Evolutionary conservation across 2,329 filamentous ascomycete species (phyloP), one percentile per base, ranked within the genome.

Genomic region (Mycogone perniciosa): DNA sequence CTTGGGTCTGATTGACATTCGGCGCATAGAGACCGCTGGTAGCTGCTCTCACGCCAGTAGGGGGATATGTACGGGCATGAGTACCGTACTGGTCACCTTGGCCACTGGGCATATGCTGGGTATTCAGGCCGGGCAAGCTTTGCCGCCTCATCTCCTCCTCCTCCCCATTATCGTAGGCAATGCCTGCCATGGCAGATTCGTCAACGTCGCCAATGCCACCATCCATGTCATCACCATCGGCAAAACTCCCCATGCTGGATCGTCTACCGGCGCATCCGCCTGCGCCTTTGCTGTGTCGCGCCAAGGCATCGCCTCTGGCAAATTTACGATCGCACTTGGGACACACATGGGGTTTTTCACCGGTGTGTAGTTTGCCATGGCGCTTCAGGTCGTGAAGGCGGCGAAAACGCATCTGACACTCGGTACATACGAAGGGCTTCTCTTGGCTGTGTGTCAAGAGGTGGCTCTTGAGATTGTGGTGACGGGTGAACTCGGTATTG

Each of bases 401-500:
- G 50, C 93, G 82, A 69, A 99, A 99, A 47, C 92, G 84, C 68
- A 93, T 88, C 60, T 92, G 82, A 67, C 93, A 99, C n/a, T 88
- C 89, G 55, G 89, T 85, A 65, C 93, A 99, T 30, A 93, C 82
- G 64, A 93, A 99, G 0, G 93, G 93, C 70, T 99, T 99, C 69
- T 99, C 93, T 75, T 99, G 92, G 62, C 91, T 96, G 69, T 97
- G 93, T 0, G 93, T 97, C 65, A 99, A 81, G 51, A 99, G 79
- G 71, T 99, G 93, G 60, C 90, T 96, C 72, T 97, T 99, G 30
- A 97, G 80, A 63, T 99, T 97, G 67, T 97, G 93, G 65, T 97
- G 93, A 41, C 93, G 83, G 30, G 93, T 99, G 60, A 99, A 99
- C 63, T 96, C 93, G 5, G 93, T 96, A 37, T 89, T 83, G 75